Conservation (phyloP, 78 protist species). For the Pigoraptor vietnamica region DNA sequence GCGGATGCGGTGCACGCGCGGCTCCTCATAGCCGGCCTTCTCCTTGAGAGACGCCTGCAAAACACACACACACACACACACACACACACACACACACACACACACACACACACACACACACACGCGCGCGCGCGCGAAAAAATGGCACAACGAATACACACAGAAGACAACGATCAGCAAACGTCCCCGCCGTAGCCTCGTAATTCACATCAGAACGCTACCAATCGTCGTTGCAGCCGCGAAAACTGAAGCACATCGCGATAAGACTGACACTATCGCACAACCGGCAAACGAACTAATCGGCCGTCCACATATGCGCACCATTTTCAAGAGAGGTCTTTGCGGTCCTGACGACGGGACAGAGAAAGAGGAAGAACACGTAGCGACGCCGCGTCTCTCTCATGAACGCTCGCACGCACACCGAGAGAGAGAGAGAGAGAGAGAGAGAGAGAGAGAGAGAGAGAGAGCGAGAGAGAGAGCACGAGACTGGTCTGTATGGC, state of each 20-base stretch:
- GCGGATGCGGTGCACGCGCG: conserved; percentile 70
- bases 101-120: neutral
- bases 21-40: conserved; percentile 15
- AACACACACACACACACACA: neutral
- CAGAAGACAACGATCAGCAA: too few relatives aligned
- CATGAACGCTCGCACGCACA: neutral
- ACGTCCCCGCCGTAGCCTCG: too few relatives aligned
- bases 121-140: too few relatives aligned
- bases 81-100: neutral
- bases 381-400: neutral
- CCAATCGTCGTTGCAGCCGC: too few relatives aligned
- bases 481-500: too few relatives aligned
- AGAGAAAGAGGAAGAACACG: neutral
- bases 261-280: neutral
- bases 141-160: too few relatives aligned
- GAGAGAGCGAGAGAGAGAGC: too few relatives aligned
- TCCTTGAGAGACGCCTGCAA: neutral
- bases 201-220: too few relatives aligned
- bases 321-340: neutral
- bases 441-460: neutral
- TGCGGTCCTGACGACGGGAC: neutral
- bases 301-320: neutral
- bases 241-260: too few relatives aligned
- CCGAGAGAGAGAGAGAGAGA: neutral
- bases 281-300: neutral